Evolutionary conservation across 768 basidiomycete species (phyloP), one percentile per base, ranked within the genome.

Genomic region (Lentinula lateritia): DNA sequence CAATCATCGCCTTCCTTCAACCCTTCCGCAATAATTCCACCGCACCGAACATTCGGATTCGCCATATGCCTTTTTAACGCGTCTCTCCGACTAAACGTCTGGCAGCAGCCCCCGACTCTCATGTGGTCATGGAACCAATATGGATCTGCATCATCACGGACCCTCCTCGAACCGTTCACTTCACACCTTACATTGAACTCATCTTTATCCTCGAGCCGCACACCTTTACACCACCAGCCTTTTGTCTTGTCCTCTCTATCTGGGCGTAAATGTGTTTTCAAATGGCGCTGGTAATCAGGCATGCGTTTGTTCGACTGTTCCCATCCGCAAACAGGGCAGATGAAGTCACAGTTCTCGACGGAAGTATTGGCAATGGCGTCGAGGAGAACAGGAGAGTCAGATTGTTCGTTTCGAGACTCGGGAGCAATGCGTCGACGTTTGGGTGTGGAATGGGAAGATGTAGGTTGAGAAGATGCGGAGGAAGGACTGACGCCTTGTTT

Each of bases 221-320:
- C 74, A 2, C 80, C 79, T 53, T 72, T 73, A 70, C 80, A 82
- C 63, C 70, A 70, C 70, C 71, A 75, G 0, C 71, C 72, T 39
- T 67, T 66, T 39, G 62, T 61, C n/a, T 70, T 65, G 20, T 79
- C 74, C 46, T 77, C 73, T 20, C 76, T 72, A 28, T 71, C 71
- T 50, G 81, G 73, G 20, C 82, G 82, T 61, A 78, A 75, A 65
- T 86, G 86, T 2, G 84, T 84, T 48, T 71, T 75, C 46, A 87
- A 67, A 67, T 88, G 86, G 23, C 86, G 80, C 68, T 79, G 80
- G 68, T 83, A 81, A 66, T 88, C 86, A 9, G 85, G 83, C 35
- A 79, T 68, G 28, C 86, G 82, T 43, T 73, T 72, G 71, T 82
- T 84, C 41, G 64, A 68, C 65, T 82, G 82, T 36, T 75, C 71